These are phyloP conservation scores for Fusarium succisae DNA, from an alignment of 2,329 filamentous ascomycete species.

Conservation along the genomic window DNA sequence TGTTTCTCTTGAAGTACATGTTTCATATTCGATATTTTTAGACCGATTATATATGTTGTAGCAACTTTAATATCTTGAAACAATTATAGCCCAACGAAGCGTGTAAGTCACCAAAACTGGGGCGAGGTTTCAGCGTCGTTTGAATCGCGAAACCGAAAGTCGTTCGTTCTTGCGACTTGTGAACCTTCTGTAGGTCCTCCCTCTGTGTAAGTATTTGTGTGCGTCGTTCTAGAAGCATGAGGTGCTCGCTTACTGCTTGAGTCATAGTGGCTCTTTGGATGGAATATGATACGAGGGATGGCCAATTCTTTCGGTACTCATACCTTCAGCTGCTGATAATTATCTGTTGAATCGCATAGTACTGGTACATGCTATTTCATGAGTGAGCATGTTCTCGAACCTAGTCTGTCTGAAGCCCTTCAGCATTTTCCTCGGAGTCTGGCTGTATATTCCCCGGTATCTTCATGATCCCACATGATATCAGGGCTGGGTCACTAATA, in stretches of 20 bases:
- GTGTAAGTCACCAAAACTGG: too few species aligned
- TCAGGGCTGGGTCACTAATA: too few species aligned
- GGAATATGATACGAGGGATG: background rate
- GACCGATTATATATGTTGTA: background rate
- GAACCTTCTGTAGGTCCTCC: background rate
- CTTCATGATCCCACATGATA: accelerated
- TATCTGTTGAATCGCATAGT: too few species aligned
- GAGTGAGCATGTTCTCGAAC: too few species aligned
- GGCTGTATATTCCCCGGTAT: too few species aligned
- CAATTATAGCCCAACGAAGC: background rate
- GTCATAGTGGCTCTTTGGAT: too few species aligned
- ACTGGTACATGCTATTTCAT: too few species aligned
- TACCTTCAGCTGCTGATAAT: too few species aligned
- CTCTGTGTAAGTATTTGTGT: background rate
- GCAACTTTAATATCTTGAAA: background rate
- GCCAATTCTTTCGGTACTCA: accelerated
- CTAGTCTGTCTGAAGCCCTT: too few species aligned
- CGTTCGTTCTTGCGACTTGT: background rate
- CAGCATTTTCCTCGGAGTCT: accelerated
- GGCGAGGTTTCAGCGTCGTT: background rate
- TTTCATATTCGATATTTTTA: background rate
- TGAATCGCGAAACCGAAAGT: background rate
- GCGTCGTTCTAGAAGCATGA: background rate
- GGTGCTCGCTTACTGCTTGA: background rate
- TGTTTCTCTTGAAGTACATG: background rate